Evolutionary conservation across 352 stramenopile species (phyloP), one percentile per base, ranked within the genome.

Genomic region (Pythium rishiriense): DNA sequence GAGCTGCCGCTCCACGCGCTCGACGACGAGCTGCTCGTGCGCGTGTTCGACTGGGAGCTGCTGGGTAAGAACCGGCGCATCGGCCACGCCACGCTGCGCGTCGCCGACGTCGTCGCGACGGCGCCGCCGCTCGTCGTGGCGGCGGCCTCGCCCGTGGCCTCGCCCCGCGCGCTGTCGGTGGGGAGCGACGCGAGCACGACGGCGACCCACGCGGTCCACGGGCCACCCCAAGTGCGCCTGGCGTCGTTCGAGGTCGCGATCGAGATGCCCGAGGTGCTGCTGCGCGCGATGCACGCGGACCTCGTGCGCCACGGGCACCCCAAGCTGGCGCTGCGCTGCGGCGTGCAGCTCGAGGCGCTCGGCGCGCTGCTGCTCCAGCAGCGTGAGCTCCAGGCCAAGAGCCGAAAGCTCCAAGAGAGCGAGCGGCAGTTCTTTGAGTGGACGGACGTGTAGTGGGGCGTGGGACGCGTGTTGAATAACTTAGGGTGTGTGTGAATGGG

Each of bases 241-340:
- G 85, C 77, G 14, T 81, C 67, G 57, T 90, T 88, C 53, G 78
- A 91, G 42, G 37, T 87, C 43, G 66, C 73, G n/a, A 74, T 93
- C 35, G 81, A 93, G 37, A 68, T 91, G n/a, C 68, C 75, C 0
- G 78, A 81, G 47, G 66, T 68, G 19, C 54, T 90, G 37, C 63
- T 82, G 15, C 62, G 60, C 29, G 64, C 69, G n/a, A 74, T 83
- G 61, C 70, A 75, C 37, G 39, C 61, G 0, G 77, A 87, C 31
- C 51, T 89, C 12, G 56, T 68, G 10, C 76, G 72, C n/a, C 66
- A 83, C 42, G 81, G 81, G 4, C 71, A 78, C 25, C 81, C 83
- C 26, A 79, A 79, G 35, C 63, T 91, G 14, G 67, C 74, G 48
- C 60, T 90, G 33, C 83, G 78, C 46, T 85, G 79, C 29, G 83